Conservation (phyloP, 306 rosid species). For the Cucurbita argyrosperma region DNA sequence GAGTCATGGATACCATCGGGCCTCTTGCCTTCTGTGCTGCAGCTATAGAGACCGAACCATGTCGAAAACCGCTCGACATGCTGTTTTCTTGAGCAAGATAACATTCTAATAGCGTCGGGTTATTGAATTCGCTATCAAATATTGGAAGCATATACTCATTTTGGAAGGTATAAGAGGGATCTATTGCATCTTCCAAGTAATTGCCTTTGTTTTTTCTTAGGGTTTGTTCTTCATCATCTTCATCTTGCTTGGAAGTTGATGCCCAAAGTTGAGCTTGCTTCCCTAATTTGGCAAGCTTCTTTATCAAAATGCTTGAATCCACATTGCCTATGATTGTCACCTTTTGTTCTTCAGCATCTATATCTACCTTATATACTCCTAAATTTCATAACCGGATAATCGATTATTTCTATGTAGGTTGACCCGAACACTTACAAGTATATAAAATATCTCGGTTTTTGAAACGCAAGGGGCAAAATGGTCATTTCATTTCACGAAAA, state of each 20-base stretch:
- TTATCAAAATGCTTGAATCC: conserved; percentile 27
- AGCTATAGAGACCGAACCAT: neutral
- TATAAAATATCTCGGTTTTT: too few species aligned
- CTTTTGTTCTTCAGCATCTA: conserved; percentile 28
- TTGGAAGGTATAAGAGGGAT: neutral
- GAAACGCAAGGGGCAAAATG: too few species aligned
- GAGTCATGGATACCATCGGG: neutral
- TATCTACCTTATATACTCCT: conserved; percentile 36
- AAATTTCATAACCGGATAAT: neutral
- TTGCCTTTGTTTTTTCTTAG: neutral
- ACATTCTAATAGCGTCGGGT: conserved; percentile 10
- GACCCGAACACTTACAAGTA: too few species aligned
- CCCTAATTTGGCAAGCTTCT: conserved; percentile 26
- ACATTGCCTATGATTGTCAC: conserved; percentile 29
- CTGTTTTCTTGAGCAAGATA: neutral
- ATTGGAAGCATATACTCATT: conserved; percentile 14
- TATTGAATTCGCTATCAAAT: conserved; percentile 4
- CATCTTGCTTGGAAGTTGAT: conserved; percentile 16
- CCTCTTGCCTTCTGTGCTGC: conserved; percentile 10
- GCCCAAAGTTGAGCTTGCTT: conserved; percentile 40
- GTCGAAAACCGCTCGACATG: neutral
- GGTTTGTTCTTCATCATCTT: neutral
- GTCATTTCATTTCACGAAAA: too few species aligned
- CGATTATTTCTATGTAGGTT: too few species aligned
- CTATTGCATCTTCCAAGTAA: conserved; percentile 12